Base-by-base conservation (phyloP, 1,284 basidiomycete genomes). In the Malassezia restricta region DNA sequence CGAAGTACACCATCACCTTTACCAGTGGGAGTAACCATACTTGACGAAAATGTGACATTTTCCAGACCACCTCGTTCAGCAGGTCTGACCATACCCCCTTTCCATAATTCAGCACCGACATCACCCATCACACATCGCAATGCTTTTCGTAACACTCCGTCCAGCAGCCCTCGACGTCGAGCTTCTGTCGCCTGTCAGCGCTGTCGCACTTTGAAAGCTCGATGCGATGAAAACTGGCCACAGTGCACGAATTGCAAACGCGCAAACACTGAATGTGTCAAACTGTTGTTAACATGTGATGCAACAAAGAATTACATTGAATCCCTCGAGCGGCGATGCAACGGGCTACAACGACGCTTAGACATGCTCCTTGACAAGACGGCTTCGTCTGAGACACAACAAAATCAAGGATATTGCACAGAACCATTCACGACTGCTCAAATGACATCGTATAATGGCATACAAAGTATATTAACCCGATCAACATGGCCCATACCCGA, bases 191-290 rank as follows among this genome's bases (percentile, higher is more conserved):
- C 51, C 14, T 54, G 51, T 14, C 38, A 48, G 24, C 39, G 46
- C 1, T 54, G 51, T 28, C 51, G 51, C 17, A 5, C n/a, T 6
- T 24, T 47, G 6, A 54, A 54, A 27, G 20, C 30, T 11, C 45
- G 51, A 1, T 54, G 51, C 33, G 51, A 54, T 20, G 51, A 48
- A 9, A 20, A 14, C 9, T 53, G 51, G 51, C 51, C 51, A 6
- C 44, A 41, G 29, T 53, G 51, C 31, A 33, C 24, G 24, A 43
- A 41, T 15, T 53, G 51, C 41, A 12, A 6, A 9, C 14, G 35
- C 20, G 51, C 46, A 6, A 46, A 47, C n/a, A 33, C 31, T n/a
- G 27, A 38, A 9, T 52, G 50, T 38, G 37, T 40, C 14, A 47
- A 32, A 28, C 8, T 47, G 11, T 40, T 47, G 33, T 24, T 20